Percentiles rank a stretch among this genome's conserved stretches.
phyloP scores from a whole-genome alignment of 2,329 filamentous ascomycete species.

The Sporothrix pallida region DNA sequence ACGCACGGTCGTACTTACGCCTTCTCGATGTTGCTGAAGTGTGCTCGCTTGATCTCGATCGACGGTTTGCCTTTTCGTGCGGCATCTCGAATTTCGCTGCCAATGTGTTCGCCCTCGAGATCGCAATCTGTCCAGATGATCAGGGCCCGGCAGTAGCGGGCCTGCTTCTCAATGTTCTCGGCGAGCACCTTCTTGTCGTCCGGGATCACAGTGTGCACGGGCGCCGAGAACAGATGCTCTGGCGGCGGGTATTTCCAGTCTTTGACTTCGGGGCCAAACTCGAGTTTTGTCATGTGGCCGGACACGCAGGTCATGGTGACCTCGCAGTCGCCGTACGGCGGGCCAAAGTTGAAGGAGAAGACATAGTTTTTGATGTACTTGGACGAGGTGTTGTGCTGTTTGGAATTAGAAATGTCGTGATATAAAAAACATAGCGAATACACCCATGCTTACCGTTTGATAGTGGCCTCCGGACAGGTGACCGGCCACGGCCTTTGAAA shows the following conservation, averaged over 20 bases:
- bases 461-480: slow-evolving; percentile 82
- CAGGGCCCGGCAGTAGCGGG: slow-evolving; percentile 71
- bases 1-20: slow-evolving; percentile 59
- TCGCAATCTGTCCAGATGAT: slow-evolving; percentile 99
- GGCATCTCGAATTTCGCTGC: slow-evolving; percentile 83
- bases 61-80: slow-evolving; percentile 74
- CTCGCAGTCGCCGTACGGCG: slow-evolving; percentile 76
- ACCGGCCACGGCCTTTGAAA: slow-evolving; percentile 89
- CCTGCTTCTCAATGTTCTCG: slow-evolving; percentile 81
- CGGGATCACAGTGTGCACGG: slow-evolving; percentile 68
- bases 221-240: slow-evolving; percentile 78
- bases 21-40: slow-evolving; percentile 94
- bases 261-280: slow-evolving; percentile 76
- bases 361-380: slow-evolving; percentile 92
- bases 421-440: background rate
- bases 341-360: slow-evolving; percentile 87
- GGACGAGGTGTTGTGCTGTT: slow-evolving; percentile 70
- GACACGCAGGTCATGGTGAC: slow-evolving; percentile 95
- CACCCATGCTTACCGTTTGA: slow-evolving; percentile 64
- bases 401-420: background rate
- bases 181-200: slow-evolving; percentile 82
- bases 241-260: slow-evolving; percentile 84
- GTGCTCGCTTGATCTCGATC: slow-evolving; percentile 82
- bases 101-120: slow-evolving; percentile 95
- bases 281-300: slow-evolving; percentile 82